Evolutionary conservation across 179 eudicot genomes (phyloP).

Genomic region (Silene noctiflora): DNA sequence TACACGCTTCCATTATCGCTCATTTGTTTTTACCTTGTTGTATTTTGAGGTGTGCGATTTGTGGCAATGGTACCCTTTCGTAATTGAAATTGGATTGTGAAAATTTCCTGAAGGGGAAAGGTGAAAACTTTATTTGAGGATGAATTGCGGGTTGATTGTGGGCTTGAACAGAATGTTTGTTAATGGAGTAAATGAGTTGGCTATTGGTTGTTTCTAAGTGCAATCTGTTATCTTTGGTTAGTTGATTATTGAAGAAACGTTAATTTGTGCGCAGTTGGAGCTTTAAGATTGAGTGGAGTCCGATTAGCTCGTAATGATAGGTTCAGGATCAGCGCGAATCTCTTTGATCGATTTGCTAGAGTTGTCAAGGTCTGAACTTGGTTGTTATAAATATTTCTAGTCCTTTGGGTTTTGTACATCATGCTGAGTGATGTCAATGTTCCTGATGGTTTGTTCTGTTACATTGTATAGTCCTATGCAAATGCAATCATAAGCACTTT

Average conservation of each 20-base stretch:
- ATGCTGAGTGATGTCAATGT: background rate
- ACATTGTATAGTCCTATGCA: conserved; percentile 68
- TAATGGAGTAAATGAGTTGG: background rate
- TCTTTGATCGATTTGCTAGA: conserved; percentile 92
- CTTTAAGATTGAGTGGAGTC: conserved; percentile 44
- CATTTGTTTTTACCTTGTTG: no score
- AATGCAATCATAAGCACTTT: conserved; percentile 75
- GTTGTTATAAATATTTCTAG: conserved; percentile 3
- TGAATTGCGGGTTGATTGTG: conserved; percentile 5
- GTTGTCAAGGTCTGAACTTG: conserved; percentile 72
- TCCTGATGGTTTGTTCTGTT: conserved; percentile 8
- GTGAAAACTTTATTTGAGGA: background rate
- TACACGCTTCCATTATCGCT: no score
- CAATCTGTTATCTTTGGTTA: background rate
- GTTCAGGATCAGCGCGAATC: conserved; percentile 64
- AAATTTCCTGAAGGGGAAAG: background rate
- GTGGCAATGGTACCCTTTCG: background rate
- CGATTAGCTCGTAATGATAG: conserved; percentile 39
- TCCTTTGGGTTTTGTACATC: conserved; percentile 10
- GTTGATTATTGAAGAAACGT: conserved; percentile 8
- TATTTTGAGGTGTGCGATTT: no score
- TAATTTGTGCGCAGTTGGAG: conserved; percentile 43
- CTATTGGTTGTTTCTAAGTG: background rate
- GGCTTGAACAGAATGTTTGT: background rate
- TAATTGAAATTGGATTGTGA: background rate